These are phyloP conservation scores for Hyphopichia pseudoburtonii DNA, from an alignment of 1,139 yeast genomes.

Conservation along the genomic window DNA sequence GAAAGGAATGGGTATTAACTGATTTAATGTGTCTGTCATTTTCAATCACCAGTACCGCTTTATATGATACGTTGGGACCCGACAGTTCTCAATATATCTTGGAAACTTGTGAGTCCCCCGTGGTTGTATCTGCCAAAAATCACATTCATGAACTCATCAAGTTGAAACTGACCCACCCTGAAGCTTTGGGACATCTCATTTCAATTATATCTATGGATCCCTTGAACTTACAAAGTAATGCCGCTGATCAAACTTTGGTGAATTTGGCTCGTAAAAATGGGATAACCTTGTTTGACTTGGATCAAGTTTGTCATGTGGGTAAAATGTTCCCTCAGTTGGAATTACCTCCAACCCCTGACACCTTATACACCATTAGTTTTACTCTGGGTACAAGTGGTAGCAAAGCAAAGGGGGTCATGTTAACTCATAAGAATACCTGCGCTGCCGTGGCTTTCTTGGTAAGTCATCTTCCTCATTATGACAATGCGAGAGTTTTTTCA, in stretches of 20 bases:
- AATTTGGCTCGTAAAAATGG: conserved; percentile 19
- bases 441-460: conserved; percentile 24
- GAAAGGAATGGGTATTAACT: conserved; percentile 39
- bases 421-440: conserved; percentile 30
- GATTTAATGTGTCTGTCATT: conserved; percentile 38
- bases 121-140: conserved; percentile 32
- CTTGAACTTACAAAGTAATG: conserved; percentile 11
- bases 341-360: conserved; percentile 27
- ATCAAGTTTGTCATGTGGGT: conserved; percentile 31
- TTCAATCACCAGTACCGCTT: conserved; percentile 38
- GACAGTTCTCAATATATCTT: conserved; percentile 35
- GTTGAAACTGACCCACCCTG: conserved; percentile 26
- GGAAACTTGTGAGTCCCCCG: conserved; percentile 35
- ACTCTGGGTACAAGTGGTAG: conserved; percentile 47
- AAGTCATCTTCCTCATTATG: conserved; percentile 12
- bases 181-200: conserved; percentile 26
- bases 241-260: conserved; percentile 17
- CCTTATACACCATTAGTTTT: conserved; percentile 39
- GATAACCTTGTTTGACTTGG: conserved; percentile 30
- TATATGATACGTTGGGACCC: conserved; percentile 42
- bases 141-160: conserved; percentile 26
- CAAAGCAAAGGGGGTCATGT: conserved; percentile 40
- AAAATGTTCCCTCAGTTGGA: conserved; percentile 21
- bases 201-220: conserved; percentile 39
- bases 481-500: conserved; percentile 18